Base-by-base conservation (phyloP, 2,329 filamentous ascomycete species). In the Colletotrichum tropicale region DNA sequence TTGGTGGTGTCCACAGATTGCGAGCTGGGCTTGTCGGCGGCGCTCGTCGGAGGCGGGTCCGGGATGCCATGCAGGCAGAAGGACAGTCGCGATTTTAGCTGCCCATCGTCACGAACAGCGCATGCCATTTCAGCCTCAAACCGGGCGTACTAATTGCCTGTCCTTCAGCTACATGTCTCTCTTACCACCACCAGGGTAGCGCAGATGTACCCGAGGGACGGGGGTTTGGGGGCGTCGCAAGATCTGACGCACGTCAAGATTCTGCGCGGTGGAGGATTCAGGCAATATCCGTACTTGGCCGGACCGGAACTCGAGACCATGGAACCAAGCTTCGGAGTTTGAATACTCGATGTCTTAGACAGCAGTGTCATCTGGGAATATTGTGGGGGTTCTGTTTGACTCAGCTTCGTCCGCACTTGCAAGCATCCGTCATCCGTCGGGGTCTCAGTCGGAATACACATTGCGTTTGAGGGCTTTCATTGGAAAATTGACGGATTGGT, bases 1-100 rank as follows among this genome's bases (percentile, higher is more conserved):
- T 26, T 32, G 52, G 48, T 52, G 65, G 60, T 66, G 58, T 32
- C 52, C 24, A 38, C 18, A 26, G 24, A 56, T 65, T 18, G 28
- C 30, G 64, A 65, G 48, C 48, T 34, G 66, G 65, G 28, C 30
- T 73, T 18, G 24, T 30, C 52, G 52, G 32, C 32, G n/a, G 30
- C 30, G 30, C 68, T 73, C 26, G 18, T 74, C 65, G 71, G 73
- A 76, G 64, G 56, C 52, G 65, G 65, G 60, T 76, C 70, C 70
- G 70, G n/a, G 21, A 36, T 16, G 18, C 21, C 10, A 36, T 21
- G 56, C 32, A 65, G 24, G 26, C 30, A 28, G 38, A 65, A 71
- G 34, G 64, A 26, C 32, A 36, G 30, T 69, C 48, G 36, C 15
- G 26, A 66, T 15, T 48, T 36, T n/a, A 69, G 56, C 71, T 52